Evolutionary conservation across 1,284 basidiomycete genomes (phyloP).

Genomic region (Ganoderma lingzhi): DNA sequence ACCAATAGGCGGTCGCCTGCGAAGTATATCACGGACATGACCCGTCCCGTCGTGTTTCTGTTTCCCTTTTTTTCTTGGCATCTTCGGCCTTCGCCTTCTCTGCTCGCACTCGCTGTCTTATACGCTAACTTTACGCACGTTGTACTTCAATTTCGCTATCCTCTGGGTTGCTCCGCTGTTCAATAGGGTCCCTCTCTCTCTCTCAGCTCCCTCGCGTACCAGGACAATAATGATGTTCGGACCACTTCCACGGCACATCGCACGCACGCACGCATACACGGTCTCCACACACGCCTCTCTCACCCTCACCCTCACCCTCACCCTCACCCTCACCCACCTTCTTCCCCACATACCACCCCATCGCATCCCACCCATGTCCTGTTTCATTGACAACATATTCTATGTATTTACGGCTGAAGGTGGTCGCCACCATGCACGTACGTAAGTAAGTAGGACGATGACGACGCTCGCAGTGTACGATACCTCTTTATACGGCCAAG

Average conservation of each 20-base stretch:
- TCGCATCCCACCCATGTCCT: background rate
- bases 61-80: background rate
- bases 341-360: background rate
- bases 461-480: constrained; percentile 18
- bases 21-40: constrained; percentile 27
- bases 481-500: constrained; percentile 10
- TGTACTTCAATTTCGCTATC: constrained; percentile 21
- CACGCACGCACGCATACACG: constrained; percentile 10
- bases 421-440: constrained; percentile 10
- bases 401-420: constrained; percentile 20
- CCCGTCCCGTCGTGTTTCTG: background rate
- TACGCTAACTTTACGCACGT: constrained; percentile 18
- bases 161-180: constrained; percentile 19
- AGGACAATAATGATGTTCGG: constrained; percentile 20
- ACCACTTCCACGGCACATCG: constrained; percentile 13
- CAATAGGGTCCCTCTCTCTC: constrained; percentile 11
- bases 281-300: constrained; percentile 6
- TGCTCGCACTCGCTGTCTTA: constrained; percentile 7
- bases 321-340: background rate
- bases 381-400: constrained; percentile 12
- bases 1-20: constrained; percentile 21
- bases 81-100: background rate
- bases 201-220: constrained; percentile 11
- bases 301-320: background rate
- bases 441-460: constrained; percentile 1